Evolutionary conservation across 805 yeast species (phyloP), one percentile per base, ranked within the genome.

Genomic region (Priceomyces castillae): DNA sequence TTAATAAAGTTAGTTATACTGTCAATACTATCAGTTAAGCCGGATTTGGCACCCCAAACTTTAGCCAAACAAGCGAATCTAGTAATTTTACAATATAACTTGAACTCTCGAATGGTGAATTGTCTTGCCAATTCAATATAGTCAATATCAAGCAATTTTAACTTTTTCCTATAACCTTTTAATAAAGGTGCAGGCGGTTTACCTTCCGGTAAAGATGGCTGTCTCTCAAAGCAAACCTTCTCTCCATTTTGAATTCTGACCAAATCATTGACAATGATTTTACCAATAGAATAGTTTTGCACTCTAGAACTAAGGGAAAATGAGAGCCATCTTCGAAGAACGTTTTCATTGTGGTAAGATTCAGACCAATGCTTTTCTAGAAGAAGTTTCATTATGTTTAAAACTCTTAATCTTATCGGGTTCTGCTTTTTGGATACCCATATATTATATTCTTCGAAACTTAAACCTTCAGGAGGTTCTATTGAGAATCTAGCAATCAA

Each of bases 381-480:
- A 54, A 90, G 72, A 12, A 79, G 65, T 52, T 78, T 80, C 79
- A 90, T 76, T 19, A 84, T 72, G 46, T 80, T 79, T 46, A 86
- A 71, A 7, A 86, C 86, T 44, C 87, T 73, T 18, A 76, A 54
- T 42, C 89, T 78, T 25, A 85, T 82, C 1, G 87, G 88, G 44
- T 69, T 71, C 46, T 83, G 80, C 55, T 87, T 87, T 56, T 77
- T 78, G 34, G 80, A 79, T 7, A 81, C 72, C 97, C 97, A 89
- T 7, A 74, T 64, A 36, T 80, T 78, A 59, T 86, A 87, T 55
- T 88, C 95, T 48, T 85, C 95, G 56, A 81, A 86, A 46, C 86
- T 80, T 46, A 92, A 65, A 0, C 95, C 96, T 55, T 87, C 96
- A 0, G 97, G 97, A 17, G 96, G 94, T 48, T 78, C 79, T 12